Base-by-base conservation (phyloP, 176 grass and related monocot species). In the Cymbopogon citratus region DNA sequence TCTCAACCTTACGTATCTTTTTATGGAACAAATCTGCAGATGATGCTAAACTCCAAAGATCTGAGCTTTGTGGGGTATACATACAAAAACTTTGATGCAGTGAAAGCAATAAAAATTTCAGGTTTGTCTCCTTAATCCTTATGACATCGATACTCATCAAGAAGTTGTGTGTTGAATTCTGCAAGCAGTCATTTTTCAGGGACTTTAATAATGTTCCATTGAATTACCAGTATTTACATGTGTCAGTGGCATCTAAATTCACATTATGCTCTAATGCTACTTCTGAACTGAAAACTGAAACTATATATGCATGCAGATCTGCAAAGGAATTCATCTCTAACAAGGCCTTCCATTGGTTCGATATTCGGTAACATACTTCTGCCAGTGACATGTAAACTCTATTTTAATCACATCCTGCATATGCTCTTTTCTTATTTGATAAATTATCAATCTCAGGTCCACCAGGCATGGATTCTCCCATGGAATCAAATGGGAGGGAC, bases 51-150 rank as follows among this genome's bases (percentile, higher is more conserved):
- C 86, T 78, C 92, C 27, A 93, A 95, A 90, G 96, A 99, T 90
- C 85, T 99, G 66, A 99, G 96, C 70, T 99, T 99, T 88, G 96
- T 99, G 49, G 92, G 96, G 8, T 98, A 98, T 80, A 98, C 96
- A 69, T 98, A 93, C 90, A 98, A 98, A 79, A 99, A 99, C 77
- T 99, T 99, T 46, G 96, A 99, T 88, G 96, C 96, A 40, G 83
- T 99, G 51, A 99, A 99, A 90, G 96, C 89, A 56, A 83, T 95
- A 78, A 86, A 90, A 65, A 86, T 91, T 79, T 67, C 81, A 85
- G 92, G 92, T 94, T 85, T 85, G 80, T 41, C 63, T 54, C 33
- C 33, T 31, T 25, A 25, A 25, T 56, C 33, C 33, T 39, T 19
- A 2, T 72, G 25, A 76, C 66, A 48, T 59, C 5, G 7, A 69